Evolutionary conservation across 306 rosid species (phyloP).

Genomic region (Styphnolobium japonicum): DNA sequence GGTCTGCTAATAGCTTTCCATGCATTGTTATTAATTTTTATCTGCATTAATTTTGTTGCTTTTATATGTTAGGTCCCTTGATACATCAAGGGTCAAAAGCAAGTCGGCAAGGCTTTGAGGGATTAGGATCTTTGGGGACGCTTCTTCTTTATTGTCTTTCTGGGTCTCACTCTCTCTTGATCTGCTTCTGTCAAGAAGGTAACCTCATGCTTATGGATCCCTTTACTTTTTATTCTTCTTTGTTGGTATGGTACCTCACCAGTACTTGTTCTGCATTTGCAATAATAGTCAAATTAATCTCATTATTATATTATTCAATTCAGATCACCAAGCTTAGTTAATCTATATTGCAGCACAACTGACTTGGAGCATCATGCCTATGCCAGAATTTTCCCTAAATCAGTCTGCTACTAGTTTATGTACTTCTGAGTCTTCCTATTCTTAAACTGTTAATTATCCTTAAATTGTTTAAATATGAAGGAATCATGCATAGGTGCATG

Average conservation of each 20-base stretch:
- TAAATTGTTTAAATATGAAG: not conserved
- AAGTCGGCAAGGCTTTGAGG: conserved; percentile 75
- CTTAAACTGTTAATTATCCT: not conserved
- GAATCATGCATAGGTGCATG: not conserved
- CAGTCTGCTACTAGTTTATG: not conserved
- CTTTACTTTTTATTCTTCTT: not conserved
- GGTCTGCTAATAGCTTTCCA: not conserved
- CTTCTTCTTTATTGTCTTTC: conserved; percentile 91
- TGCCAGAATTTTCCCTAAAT: not conserved
- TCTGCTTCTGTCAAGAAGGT: conserved; percentile 98
- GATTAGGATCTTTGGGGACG: conserved; percentile 99
- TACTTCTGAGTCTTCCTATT: not conserved
- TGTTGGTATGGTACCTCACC: no score
- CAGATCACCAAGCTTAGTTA: not conserved
- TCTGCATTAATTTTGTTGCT: not conserved
- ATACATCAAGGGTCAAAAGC: conserved; percentile 36
- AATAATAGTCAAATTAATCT: not conserved
- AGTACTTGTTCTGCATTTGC: not conserved
- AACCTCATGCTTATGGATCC: not conserved
- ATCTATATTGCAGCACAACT: not conserved
- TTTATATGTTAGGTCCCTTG: conserved; percentile 38
- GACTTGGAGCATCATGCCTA: not conserved
- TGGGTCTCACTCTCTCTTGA: conserved; percentile 91
- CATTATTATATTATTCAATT: no score
- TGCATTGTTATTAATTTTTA: not conserved